These are phyloP conservation scores for Rhizoclosmatium sp. DNA, from an alignment of 192 early-diverging fungal genomes.

Conservation along the genomic window DNA sequence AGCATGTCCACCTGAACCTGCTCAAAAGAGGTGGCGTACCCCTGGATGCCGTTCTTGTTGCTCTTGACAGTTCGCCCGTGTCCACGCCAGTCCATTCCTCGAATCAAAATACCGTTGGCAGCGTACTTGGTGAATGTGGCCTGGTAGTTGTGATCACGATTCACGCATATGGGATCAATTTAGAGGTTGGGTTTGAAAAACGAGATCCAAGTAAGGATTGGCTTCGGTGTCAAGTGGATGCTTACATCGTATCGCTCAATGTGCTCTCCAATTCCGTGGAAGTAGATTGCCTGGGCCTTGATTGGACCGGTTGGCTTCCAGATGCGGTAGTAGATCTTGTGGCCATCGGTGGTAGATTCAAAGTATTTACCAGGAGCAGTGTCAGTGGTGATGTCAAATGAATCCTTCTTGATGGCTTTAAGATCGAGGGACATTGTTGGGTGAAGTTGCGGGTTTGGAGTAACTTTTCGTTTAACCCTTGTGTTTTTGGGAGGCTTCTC, in stretches of 20 bases:
- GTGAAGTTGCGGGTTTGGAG: no score
- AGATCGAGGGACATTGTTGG: neutral
- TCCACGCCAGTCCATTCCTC: slow-evolving; percentile 72
- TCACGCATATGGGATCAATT: neutral
- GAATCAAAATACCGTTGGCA: slow-evolving; percentile 61
- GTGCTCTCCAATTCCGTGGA: slow-evolving; percentile 74
- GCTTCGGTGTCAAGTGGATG: no score
- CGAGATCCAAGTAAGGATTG: neutral
- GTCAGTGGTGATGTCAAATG: slow-evolving; percentile 18
- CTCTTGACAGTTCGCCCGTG: slow-evolving; percentile 68
- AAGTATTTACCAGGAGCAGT: slow-evolving; percentile 8
- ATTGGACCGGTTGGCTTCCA: slow-evolving; percentile 37
- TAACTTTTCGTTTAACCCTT: no score
- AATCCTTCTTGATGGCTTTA: neutral
- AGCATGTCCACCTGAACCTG: slow-evolving; percentile 56
- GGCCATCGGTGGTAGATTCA: slow-evolving; percentile 24
- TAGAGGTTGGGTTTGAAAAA: neutral
- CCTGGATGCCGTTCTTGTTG: slow-evolving; percentile 32
- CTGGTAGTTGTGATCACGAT: neutral
- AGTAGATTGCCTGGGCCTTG: slow-evolving; percentile 55
- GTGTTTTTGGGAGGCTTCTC: no score
- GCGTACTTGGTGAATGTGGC: slow-evolving; percentile 65
- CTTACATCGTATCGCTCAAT: slow-evolving; percentile 62
- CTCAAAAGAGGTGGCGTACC: slow-evolving; percentile 23
- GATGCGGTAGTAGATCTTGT: slow-evolving; percentile 32